A percentile compares a stretch with the other conserved stretches of the same genome.
phyloP scores from a whole-genome alignment of 2,329 filamentous ascomycete genomes.

The Juglanconis sp. region DNA sequence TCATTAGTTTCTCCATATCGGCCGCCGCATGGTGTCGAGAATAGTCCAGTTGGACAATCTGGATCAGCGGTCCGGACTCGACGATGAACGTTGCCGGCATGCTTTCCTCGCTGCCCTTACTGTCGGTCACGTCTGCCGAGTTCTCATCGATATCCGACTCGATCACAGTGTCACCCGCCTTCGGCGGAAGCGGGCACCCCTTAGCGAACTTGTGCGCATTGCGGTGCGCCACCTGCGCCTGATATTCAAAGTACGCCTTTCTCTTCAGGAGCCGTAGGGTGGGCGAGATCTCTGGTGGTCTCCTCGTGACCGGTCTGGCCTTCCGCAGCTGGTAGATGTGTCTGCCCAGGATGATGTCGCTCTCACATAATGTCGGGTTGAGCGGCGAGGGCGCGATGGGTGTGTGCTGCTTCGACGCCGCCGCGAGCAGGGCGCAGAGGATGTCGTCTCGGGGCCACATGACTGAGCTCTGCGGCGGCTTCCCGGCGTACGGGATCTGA shows the following conservation, averaged over 20 bases:
- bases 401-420: constrained; percentile 15
- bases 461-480: neutral
- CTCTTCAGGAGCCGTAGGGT: constrained; percentile 9
- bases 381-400: constrained; percentile 15
- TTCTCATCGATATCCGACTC: neutral
- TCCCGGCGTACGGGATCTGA: neutral
- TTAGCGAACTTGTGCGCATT: constrained; percentile 7
- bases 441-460: constrained; percentile 8
- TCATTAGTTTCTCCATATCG: constrained; percentile 14
- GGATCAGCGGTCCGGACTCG: constrained; percentile 2
- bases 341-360: constrained; percentile 7
- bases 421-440: constrained; percentile 9
- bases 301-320: constrained; percentile 9
- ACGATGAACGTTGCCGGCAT: neutral
- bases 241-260: neutral
- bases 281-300: constrained; percentile 11
- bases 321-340: constrained; percentile 6
- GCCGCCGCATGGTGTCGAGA: constrained; percentile 1
- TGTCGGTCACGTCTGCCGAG: neutral
- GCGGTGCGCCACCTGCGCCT: neutral
- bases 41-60: constrained; percentile 6
- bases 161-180: neutral
- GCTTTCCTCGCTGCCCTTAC: neutral
- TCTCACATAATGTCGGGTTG: constrained; percentile 9
- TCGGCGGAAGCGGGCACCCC: neutral